These are phyloP conservation scores for Colletotrichum acutatum DNA, from an alignment of 2,329 filamentous ascomycete genomes.

Conservation along the genomic window DNA sequence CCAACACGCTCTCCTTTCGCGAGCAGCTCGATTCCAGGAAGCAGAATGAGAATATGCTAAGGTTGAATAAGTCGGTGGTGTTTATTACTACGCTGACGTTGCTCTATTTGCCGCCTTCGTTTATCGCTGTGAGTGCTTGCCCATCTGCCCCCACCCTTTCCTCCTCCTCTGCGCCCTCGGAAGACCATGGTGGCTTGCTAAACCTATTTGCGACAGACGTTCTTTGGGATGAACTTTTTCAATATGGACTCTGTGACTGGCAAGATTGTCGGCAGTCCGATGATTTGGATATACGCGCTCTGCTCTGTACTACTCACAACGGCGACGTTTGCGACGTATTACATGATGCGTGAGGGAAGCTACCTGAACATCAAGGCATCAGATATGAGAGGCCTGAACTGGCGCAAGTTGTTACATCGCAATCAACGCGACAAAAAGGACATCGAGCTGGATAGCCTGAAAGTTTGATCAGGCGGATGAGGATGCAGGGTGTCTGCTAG, in stretches of 20 bases:
- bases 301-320: neutral
- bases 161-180: too few relatives aligned
- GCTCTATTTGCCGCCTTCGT: conserved; percentile 48
- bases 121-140: conserved; percentile 45
- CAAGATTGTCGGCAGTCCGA: neutral
- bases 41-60: conserved; percentile 44
- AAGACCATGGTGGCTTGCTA: too few relatives aligned
- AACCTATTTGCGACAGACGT: neutral
- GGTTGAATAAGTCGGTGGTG: conserved; percentile 45
- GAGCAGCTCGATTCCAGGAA: conserved; percentile 46
- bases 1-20: conserved; percentile 42
- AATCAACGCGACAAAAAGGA: neutral
- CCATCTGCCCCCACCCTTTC: neutral
- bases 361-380: neutral
- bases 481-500: neutral
- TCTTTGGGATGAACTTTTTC: neutral
- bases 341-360: neutral
- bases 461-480: neutral
- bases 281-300: neutral
- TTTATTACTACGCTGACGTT: conserved; percentile 45
- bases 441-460: neutral
- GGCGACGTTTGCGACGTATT: neutral
- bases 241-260: neutral
- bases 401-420: neutral
- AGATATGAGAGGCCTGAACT: neutral